These are phyloP conservation scores for Hyaloscypha variabilis DNA, from an alignment of 495 filamentous ascomycete genomes.

Conservation along the genomic window DNA sequence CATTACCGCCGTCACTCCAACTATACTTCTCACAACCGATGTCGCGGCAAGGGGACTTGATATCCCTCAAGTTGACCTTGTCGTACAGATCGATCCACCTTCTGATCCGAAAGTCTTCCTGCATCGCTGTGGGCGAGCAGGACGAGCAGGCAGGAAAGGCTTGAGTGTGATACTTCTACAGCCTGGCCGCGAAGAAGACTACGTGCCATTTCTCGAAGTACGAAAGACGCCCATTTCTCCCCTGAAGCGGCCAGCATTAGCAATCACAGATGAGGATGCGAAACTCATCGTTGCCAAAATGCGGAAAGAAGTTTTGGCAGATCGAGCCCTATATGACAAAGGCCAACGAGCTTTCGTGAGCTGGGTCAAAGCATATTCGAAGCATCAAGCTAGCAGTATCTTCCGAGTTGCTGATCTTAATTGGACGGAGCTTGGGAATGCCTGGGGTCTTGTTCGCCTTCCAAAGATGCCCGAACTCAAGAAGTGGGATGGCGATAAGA, in stretches of 20 bases:
- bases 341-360: conserved; percentile 89
- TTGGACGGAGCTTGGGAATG: conserved; percentile 78
- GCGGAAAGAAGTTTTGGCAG: conserved; percentile 61
- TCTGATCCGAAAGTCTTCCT: conserved; percentile 94
- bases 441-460: conserved; percentile 82
- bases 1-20: conserved; percentile 64
- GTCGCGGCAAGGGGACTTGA: conserved; percentile 85
- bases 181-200: conserved; percentile 84
- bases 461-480: conserved; percentile 95
- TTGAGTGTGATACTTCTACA: conserved; percentile 84
- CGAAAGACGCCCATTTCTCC: conserved; percentile 84
- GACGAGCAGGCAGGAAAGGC: conserved; percentile 83
- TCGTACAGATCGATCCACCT: conserved; percentile 90
- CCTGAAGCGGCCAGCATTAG: conserved; percentile 50
- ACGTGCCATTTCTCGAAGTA: conserved; percentile 82
- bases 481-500: conserved; percentile 64
- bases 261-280: conserved; percentile 59
- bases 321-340: conserved; percentile 86
- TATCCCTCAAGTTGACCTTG: conserved; percentile 92
- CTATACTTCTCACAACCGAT: conserved; percentile 85
- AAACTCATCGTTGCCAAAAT: conserved; percentile 53
- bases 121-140: conserved; percentile 91
- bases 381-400: conserved; percentile 88
- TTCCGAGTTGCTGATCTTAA: conserved; percentile 82
- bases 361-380: conserved; percentile 88